phyloP scores from a whole-genome alignment of 495 filamentous ascomycete genomes.

The Glonium stellatum region DNA sequence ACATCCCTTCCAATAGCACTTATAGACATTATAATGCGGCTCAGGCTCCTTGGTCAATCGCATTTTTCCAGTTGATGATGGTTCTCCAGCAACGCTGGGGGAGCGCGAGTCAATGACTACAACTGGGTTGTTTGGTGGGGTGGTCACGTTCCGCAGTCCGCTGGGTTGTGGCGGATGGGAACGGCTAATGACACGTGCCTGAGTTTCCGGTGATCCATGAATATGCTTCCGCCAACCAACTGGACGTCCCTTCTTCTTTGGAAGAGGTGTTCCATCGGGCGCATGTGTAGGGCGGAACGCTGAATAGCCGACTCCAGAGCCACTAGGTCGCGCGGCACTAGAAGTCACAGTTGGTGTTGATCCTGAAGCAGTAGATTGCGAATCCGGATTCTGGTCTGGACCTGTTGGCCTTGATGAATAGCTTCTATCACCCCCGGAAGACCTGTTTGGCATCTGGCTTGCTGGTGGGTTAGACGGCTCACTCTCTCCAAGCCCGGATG shows the following conservation, averaged over 20 bases:
- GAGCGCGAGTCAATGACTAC: constrained; percentile 15
- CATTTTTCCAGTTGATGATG: not conserved
- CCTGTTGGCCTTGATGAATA: not conserved
- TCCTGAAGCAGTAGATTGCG: not conserved
- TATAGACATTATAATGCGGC: constrained; percentile 42
- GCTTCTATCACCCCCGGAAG: not conserved
- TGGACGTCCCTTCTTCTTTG: constrained; percentile 39
- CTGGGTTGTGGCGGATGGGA: constrained; percentile 16
- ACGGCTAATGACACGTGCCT: not conserved
- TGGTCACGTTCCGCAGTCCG: constrained; percentile 13
- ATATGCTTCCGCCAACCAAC: constrained; percentile 38
- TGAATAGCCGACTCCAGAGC: constrained; percentile 28
- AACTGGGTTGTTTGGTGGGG: constrained; percentile 6
- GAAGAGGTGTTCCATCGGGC: constrained; percentile 26
- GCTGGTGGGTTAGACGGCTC: not conserved
- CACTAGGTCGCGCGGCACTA: constrained; percentile 16
- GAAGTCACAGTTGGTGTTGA: constrained; percentile 7
- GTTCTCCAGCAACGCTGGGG: constrained; percentile 8
- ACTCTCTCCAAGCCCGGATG: not conserved
- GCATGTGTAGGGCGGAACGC: constrained; percentile 25
- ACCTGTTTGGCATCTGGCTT: not conserved
- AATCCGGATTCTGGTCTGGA: not conserved
- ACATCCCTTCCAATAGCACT: constrained; percentile 61
- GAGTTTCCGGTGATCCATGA: constrained; percentile 25
- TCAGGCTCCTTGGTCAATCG: not conserved